These are phyloP conservation scores for Microbotryum scabiosae DNA, from an alignment of 1,284 basidiomycete genomes.

Conservation along the genomic window DNA sequence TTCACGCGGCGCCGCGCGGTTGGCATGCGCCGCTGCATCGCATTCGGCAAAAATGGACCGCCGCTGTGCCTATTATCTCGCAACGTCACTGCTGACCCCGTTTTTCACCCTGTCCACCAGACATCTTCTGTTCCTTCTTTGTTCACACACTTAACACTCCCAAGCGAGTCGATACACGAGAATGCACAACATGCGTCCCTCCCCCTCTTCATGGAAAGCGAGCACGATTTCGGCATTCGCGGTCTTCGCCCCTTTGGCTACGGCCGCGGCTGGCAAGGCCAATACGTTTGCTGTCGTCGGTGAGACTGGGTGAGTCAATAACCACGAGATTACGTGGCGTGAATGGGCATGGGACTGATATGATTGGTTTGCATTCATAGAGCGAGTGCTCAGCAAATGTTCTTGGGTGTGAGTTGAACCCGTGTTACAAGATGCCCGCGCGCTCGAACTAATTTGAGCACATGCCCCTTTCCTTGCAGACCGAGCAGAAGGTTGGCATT, in stretches of 20 bases:
- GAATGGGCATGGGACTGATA: neutral
- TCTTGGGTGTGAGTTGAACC: neutral
- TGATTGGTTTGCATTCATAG: neutral
- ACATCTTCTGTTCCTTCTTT: too few species aligned
- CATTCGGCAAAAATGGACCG: too few species aligned
- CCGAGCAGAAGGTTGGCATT: constrained; percentile 7
- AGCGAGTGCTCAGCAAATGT: neutral
- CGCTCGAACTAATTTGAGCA: neutral
- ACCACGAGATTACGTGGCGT: too few species aligned
- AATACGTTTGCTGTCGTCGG: constrained; percentile 31
- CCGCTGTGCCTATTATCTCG: too few species aligned
- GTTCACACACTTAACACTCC: too few species aligned
- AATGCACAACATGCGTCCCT: too few species aligned
- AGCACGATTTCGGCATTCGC: neutral
- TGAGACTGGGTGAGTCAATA: constrained; percentile 21
- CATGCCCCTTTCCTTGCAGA: neutral
- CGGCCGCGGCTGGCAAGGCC: constrained; percentile 8
- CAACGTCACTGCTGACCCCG: too few species aligned
- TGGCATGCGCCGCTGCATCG: too few species aligned
- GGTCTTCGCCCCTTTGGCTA: too few species aligned
- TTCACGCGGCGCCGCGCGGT: too few species aligned
- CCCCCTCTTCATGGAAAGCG: neutral
- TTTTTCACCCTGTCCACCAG: too few species aligned
- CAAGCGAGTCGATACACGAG: too few species aligned
- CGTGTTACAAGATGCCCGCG: neutral